Base-by-base conservation (phyloP, 2,329 filamentous ascomycete genomes). In the Waltergamsia citrina region DNA sequence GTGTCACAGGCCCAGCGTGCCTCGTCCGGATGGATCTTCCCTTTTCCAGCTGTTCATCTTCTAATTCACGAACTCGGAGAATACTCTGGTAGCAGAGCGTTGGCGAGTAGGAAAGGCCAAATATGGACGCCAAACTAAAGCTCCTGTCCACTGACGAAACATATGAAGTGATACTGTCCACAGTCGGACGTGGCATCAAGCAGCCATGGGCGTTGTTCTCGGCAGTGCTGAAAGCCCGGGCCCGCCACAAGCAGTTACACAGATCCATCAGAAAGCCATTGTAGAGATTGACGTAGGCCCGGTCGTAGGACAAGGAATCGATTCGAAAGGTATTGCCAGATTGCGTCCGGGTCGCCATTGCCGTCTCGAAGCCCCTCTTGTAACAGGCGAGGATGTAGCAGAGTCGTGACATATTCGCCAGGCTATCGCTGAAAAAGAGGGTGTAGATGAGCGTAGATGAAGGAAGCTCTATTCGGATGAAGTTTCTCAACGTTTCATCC, bases 221-320 rank as follows among this genome's bases (percentile, higher is more conserved):
- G 2, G 63, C 62, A 10, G 61, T 60, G 38, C 74, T 74, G 38
- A 93, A 80, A 1, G 81, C 85, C 10, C 79, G 74, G 16, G 74
- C 73, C 7, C 85, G 74, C 85, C 85, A 93, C 30, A 92, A 54
- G 33, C 83, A 76, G 51, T 93, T 93, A 62, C 85, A 88, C 21
- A 87, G 71, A 50, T 94, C 86, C 76, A 92, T 88, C 21, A 93
- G 69, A 51, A 82, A 87, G 16, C 81, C 81, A 52, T 94, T 94
- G 60, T 92, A 88, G 17, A 70, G 60, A 42, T 76, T 73, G 26
- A 86, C 72, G 36, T 81, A 73, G 21, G 65, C 58, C 27, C 71
- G 65, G 19, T 75, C 65, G 40, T 79, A 81, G 9, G 60, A 53
- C 14, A 54, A 52, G 6, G 54, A 49, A 39, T 59, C 50, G 28